A percentile compares a stretch with the other conserved stretches of the same genome.
Evolutionary conservation across 2,329 filamentous ascomycete species (phyloP).

Genomic region (Colletotrichum euphorbiae): DNA sequence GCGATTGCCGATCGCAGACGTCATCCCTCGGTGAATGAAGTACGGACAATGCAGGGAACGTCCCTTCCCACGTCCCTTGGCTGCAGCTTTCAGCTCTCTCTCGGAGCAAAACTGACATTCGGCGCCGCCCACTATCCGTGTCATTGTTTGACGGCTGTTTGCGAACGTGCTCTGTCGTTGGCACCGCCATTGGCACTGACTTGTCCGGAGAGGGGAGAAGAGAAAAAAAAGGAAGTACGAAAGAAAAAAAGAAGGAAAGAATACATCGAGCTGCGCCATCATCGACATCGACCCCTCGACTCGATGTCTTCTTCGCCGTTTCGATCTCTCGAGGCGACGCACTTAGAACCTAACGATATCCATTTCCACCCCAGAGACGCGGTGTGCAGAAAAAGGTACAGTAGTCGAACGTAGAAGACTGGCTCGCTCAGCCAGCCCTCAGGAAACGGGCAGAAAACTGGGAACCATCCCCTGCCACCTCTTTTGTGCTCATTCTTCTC

Average conservation of each 20-base stretch:
- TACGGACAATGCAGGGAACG: slow-evolving; percentile 3
- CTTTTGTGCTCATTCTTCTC: slow-evolving; percentile 1
- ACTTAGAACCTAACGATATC: no score
- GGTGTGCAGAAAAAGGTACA: no score
- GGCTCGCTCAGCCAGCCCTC: no score
- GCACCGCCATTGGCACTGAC: neutral
- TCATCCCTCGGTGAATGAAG: slow-evolving; percentile 8
- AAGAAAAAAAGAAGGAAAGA: no score
- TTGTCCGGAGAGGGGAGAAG: no score
- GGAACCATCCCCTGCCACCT: slow-evolving; percentile 40
- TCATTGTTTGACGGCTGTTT: slow-evolving; percentile 34
- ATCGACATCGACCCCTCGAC: no score
- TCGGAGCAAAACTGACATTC: neutral
- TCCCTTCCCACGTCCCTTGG: slow-evolving; percentile 2
- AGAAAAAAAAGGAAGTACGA: no score
- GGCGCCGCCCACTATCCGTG: slow-evolving; percentile 25
- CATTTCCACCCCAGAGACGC: no score
- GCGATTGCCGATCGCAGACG: slow-evolving; percentile 26
- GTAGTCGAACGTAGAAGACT: neutral
- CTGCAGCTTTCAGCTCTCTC: slow-evolving; percentile 4
- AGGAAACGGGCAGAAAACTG: slow-evolving; percentile 36
- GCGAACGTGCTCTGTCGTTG: neutral
- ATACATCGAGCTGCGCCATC: slow-evolving; percentile 13
- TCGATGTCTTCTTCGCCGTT: no score
- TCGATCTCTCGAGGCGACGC: neutral